Conservation (phyloP, 306 rosid genomes). For the Heteromeles arbutifolia region DNA sequence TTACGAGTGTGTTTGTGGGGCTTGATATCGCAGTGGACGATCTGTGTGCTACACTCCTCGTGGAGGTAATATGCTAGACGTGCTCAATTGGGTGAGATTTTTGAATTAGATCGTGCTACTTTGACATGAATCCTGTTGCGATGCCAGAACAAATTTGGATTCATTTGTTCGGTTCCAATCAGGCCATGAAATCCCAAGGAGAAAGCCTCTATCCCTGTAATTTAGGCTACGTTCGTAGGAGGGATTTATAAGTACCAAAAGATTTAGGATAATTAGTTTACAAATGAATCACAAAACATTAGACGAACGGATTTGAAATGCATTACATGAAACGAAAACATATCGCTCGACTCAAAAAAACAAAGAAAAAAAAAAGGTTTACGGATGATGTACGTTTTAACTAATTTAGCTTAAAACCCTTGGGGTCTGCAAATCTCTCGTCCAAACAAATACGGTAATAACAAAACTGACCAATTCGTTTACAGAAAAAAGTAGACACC, state of each 20-base stretch:
- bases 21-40: neutral
- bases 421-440: neutral
- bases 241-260: neutral
- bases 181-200: conserved; percentile 16
- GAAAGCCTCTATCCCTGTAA: neutral
- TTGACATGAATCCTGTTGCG: neutral
- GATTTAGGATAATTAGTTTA: neutral
- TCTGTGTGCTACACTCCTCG: neutral
- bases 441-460: neutral
- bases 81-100: no score
- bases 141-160: neutral
- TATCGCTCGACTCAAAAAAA: no score
- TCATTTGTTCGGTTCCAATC: conserved; percentile 14
- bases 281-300: neutral
- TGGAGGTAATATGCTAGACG: neutral
- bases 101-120: no score
- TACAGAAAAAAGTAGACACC: neutral
- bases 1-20: neutral
- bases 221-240: neutral
- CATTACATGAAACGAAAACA: no score
- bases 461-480: neutral
- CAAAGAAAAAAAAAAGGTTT: no score
- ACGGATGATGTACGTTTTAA: no score
- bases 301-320: neutral
- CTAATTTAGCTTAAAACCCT: neutral